These are phyloP conservation scores for Agaricus blazei DNA, from an alignment of 768 basidiomycete genomes.

Conservation along the genomic window DNA sequence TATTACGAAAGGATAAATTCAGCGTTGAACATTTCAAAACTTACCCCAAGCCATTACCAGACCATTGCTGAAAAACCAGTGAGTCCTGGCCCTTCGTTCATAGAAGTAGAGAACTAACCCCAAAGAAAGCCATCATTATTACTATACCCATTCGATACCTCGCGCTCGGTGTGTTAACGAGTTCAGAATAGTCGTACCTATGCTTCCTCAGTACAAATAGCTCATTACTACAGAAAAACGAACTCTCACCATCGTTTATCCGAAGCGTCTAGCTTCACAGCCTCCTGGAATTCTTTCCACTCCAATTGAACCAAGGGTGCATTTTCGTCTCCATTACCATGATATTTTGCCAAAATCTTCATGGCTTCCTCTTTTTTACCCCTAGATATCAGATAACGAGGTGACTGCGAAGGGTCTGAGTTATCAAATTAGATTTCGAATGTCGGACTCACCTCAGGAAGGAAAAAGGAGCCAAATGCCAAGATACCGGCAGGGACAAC, in stretches of 20 bases:
- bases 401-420: conserved; percentile 28
- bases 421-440: neutral
- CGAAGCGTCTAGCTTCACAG: conserved; percentile 42
- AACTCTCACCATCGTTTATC: conserved; percentile 49
- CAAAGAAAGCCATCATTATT: conserved; percentile 50
- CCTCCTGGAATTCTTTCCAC: conserved; percentile 47
- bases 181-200: conserved; percentile 48
- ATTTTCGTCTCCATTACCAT: conserved; percentile 45
- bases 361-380: conserved; percentile 45
- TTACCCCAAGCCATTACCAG: conserved; percentile 49
- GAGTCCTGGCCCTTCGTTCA: neutral
- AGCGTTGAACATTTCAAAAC: neutral
- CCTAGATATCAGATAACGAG: conserved; percentile 49
- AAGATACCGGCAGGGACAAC: conserved; percentile 40
- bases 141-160: conserved; percentile 44
- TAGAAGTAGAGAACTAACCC: conserved; percentile 22
- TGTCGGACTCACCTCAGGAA: conserved; percentile 28
- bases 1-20: neutral
- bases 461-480: conserved; percentile 24
- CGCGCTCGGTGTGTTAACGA: conserved; percentile 41
- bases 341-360: conserved; percentile 44
- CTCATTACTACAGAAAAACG: neutral
- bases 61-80: conserved; percentile 37
- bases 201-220: neutral
- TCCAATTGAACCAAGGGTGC: conserved; percentile 47